Conservation (phyloP, 2,329 filamentous ascomycete genomes). For the Penicillium sp. region DNA sequence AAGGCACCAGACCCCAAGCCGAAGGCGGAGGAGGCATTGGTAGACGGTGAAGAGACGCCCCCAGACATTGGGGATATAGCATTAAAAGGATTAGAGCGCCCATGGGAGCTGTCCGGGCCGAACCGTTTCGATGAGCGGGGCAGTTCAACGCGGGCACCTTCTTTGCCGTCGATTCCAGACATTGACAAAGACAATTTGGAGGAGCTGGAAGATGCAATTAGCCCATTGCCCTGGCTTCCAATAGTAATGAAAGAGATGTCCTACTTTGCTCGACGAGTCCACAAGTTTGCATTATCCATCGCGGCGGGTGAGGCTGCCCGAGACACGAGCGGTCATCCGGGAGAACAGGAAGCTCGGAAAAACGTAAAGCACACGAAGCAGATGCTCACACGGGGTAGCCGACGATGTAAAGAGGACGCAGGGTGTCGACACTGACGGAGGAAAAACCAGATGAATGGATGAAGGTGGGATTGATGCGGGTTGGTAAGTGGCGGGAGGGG, state of each 20-base stretch:
- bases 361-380: conserved; percentile 10
- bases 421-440: conserved; percentile 1
- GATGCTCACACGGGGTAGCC: conserved; percentile 4
- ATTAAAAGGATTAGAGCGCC: conserved; percentile 72
- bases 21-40: conserved; percentile 79
- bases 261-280: conserved; percentile 49
- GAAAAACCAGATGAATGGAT: conserved; percentile 6
- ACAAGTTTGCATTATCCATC: conserved; percentile 50
- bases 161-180: conserved; percentile 54
- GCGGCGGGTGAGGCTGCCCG: conserved; percentile 35
- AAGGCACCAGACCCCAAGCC: conserved; percentile 92
- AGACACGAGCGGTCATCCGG: conserved; percentile 38
- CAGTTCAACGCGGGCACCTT: conserved; percentile 52
- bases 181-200: conserved; percentile 90
- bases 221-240: conserved; percentile 22
- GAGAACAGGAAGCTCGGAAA: conserved; percentile 14
- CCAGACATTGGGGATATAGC: conserved; percentile 66
- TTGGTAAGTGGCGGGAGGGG: conserved; percentile 13
- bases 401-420: conserved; percentile 6
- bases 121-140: conserved; percentile 70
- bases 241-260: conserved; percentile 13
- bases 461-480: conserved; percentile 20
- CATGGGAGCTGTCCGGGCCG: conserved; percentile 68
- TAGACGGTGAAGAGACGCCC: conserved; percentile 68
- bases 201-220: conserved; percentile 51